Base-by-base conservation (phyloP, 371 early-diverging fungal genomes). In the Syncephalastrum contaminatum region DNA sequence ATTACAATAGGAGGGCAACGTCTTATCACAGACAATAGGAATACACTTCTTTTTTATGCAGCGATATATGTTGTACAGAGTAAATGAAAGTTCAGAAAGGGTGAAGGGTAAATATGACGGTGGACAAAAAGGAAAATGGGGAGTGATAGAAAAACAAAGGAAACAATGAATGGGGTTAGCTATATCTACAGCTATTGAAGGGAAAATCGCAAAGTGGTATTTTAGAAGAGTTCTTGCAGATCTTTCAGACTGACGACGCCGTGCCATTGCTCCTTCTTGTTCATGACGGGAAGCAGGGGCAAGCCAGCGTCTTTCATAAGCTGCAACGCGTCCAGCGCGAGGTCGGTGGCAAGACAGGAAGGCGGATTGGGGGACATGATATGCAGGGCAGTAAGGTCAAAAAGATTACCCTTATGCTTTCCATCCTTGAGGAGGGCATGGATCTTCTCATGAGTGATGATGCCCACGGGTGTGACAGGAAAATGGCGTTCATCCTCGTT, bases 181-280 rank as follows among this genome's bases (percentile, higher is more conserved):
- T 30, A 30, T 6, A 12, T n/a, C n/a, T 30, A 30, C 36, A 30
- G 36, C 36, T 8, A 12, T 12, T n/a, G n/a, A n/a, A n/a, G 36
- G 36, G 36, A 30, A 12, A 10, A 30, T 30, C 25, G 36, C 10
- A 8, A 30, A 8, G 10, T 30, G 36, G 36, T 30, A 30, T 48
- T 48, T 39, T 57, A 79, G 25, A 79, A 73, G 13, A 79, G 59
- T 30, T 72, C 74, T 56, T 75, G 73, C 30, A 79, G 62, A 59
- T 73, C 76, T 41, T 75, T 75, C 18, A 71, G 48, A 7, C 70
- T 73, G 14, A 75, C 64, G 6, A 79, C 71, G 25, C 80, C 80
- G 22, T 56, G 54, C 64, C 64, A 75, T 30, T 53, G 41, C 14
- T 67, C 66, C 41, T 63, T 58, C 16, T 51, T 39, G 44, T 60